Base-by-base conservation (phyloP, 257 asterid species). In the Plectranthus barbatus region DNA sequence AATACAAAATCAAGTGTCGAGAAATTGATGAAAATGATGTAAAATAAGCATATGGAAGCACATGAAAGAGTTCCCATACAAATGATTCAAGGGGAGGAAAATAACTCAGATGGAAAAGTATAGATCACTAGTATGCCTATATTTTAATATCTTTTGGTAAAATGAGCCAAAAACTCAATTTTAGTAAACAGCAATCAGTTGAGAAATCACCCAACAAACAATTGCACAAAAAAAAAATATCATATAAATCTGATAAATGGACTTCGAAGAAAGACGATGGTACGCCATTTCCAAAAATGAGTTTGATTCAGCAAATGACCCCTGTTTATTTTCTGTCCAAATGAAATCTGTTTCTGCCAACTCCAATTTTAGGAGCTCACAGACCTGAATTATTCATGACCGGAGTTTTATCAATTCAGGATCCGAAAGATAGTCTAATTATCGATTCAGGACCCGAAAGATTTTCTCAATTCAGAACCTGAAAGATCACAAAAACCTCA, bases 1-100 rank as follows among this genome's bases (percentile, higher is more conserved):
- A 36, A 41, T 49, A 64, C 48, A 33, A 58, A 55, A 68, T 41
- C 73, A 63, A 60, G 7, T 13, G 33, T 12, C 51, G 12, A 52
- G 31, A 50, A 51, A 44, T 47, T 47, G 61, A 62, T 26, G 69
- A 60, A 60, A 33, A 19, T 49, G 24, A 36, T 39, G 19, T 34
- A 42, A 48, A 7, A 7, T 55, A 21, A 7, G 13, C 20, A 53
- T 13, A 42, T 46, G 46, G n/a, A 51, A 44, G 39, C 19, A 58
- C 6, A 44, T 3, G 44, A 20, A 6, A 21, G 17, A 70, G 39
- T 20, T n/a, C n/a, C n/a, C n/a, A n/a, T n/a, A n/a, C n/a, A n/a
- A n/a, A n/a, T n/a, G n/a, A n/a, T n/a, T 29, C 39, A 26, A 23
- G 31, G 17, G 37, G 21, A 55, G 42, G 11, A 11, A 59, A 41